Base-by-base conservation (phyloP, 2,329 filamentous ascomycete species). In the Trichoderma gracile region DNA sequence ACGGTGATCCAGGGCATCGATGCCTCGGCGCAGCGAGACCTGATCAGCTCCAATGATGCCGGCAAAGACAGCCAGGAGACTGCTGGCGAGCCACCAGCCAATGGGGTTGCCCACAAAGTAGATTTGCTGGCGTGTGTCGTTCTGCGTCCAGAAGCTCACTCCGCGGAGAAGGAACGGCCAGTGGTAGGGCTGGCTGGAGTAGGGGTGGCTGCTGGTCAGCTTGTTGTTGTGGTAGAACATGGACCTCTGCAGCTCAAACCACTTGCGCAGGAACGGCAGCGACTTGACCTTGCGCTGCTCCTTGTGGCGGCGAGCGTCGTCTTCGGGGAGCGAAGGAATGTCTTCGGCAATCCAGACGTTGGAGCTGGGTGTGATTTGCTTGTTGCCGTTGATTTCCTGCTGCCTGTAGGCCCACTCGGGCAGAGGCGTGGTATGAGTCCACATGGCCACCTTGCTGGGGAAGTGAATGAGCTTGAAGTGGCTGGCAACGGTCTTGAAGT, bases 171-270 rank as follows among this genome's bases (percentile, higher is more conserved):
- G 84, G 86, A 99, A 98, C 1, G 95, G 95, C 95, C 95, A 99
- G 74, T 96, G 92, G 80, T 96, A 95, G 7, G 95, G 95, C 75
- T 93, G 89, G 72, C 92, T 97, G 47, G 95, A 87, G 77, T 99
- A 99, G 1, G 95, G 95, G 77, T 99, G 95, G 75, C 92, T 96
- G 80, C 93, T 96, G 50, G 95, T 99, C 74, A 99, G 82, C 72
- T 96, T 94, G 78, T 93, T 98, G 85, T 99, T 99, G 84, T 99
- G 95, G 85, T 91, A 94, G 85, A 99, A 99, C 93, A 99, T 99
- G 72, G 93, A 92, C 56, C 94, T 88, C 79, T 99, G 95, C 65
- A 99, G 85, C 81, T 99, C 95, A 69, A 97, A 87, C 84, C 94
- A 99, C 81, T 99, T 99, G 73, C 86, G 87, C 69, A 97, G 80